Evolutionary conservation across 2,329 filamentous ascomycete species (phyloP), one percentile per base, ranked within the genome.

Genomic region (Colletotrichum sublineola): DNA sequence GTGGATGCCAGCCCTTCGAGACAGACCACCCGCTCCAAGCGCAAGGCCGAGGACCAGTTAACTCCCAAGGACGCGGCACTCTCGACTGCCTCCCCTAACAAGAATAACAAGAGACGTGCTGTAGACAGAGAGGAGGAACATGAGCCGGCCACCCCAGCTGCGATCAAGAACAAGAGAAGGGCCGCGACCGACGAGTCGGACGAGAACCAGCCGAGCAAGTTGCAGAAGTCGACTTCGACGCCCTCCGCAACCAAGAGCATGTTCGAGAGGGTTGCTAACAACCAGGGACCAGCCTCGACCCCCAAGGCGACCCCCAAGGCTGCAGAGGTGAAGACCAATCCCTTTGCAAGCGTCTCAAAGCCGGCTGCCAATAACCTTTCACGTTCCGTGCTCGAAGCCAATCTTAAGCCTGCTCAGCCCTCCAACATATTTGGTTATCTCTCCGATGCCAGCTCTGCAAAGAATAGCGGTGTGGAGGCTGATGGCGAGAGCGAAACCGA

Each of bases 391-490:
- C 80, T 87, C 71, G 80, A 82, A 48, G 48, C 46, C 15, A 82
- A 80, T 66, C 63, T 81, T 20, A 85, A 86, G 77, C 77, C 75
- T 15, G 56, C 79, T 1, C 67, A 78, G 33, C 78, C 75, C 20
- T 76, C 79, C 53, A 90, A 91, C 76, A 90, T 90, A 62, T 92
- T 92, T 76, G 86, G 85, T 33, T 87, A 91, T 75, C 83, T 91
- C 9, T 90, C 89, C 1, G 88, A 89, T 76, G 83, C 82, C 42
- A 88, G 87, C 75, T 88, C 87, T 18, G 82, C 85, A 52, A 88
- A 87, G 78, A 88, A 85, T 63, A 90, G 88, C 74, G 86, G 85
- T 1, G 80, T 82, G 14, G 85, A 87, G 20, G 84, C 84, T 24
- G 86, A 86, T 63, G 81, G 79, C 8, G 85, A 87, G 74, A 84